Evolutionary conservation across 2,329 filamentous ascomycete genomes (phyloP).

Genomic region (Botryosphaeria dothidea): DNA sequence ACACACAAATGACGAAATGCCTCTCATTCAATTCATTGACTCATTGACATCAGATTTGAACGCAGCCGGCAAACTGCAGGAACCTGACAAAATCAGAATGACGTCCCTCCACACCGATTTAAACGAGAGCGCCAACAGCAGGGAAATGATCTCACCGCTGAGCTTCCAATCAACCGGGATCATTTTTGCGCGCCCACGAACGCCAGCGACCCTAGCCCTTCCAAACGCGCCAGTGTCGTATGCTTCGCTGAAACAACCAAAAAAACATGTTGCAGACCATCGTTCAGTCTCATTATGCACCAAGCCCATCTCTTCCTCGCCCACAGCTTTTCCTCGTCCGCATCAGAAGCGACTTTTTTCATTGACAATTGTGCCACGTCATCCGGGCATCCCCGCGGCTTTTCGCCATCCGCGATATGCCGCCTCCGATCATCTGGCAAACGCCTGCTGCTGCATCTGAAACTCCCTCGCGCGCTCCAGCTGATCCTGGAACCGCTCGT

Average conservation of each 20-base stretch:
- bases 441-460: conserved; percentile 4
- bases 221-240: neutral
- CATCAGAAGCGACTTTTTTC: neutral
- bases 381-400: no score
- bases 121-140: neutral
- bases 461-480: neutral
- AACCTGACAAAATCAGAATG: neutral
- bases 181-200: neutral
- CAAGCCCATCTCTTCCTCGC: neutral
- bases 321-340: neutral
- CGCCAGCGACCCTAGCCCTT: neutral
- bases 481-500: conserved; percentile 9
- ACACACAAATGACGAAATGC: neutral
- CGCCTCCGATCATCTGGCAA: neutral
- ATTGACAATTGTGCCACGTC: neutral
- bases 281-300: neutral
- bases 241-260: conserved; percentile 5
- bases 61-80: neutral
- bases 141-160: neutral
- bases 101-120: no score
- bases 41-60: neutral
- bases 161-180: neutral
- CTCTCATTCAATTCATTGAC: neutral
- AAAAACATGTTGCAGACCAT: neutral
- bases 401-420: no score